A percentile compares a stretch with the other conserved stretches of the same genome.
These are phyloP conservation scores for Eucalyptus sideroxylon DNA, from an alignment of 345 rosid species.

Conservation along the genomic window DNA sequence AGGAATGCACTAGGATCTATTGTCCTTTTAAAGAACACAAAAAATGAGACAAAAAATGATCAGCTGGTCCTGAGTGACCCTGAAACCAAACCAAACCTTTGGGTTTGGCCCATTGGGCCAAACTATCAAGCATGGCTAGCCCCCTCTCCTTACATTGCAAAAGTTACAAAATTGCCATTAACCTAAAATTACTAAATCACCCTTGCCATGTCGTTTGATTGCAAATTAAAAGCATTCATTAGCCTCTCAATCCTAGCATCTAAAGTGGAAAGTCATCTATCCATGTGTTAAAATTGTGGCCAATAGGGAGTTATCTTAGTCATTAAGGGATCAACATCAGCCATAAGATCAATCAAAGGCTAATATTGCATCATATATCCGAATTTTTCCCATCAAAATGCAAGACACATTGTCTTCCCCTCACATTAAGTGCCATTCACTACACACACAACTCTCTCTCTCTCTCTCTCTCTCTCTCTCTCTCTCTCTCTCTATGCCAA, in stretches of 20 bases:
- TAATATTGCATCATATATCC: not conserved
- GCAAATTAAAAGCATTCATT: not conserved
- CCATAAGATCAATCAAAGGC: too few species aligned
- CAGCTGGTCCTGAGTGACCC: fast-evolving
- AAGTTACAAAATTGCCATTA: not conserved
- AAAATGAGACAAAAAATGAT: too few species aligned
- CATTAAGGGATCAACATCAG: not conserved
- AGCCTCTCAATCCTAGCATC: not conserved
- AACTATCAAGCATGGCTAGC: not conserved
- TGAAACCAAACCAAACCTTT: not conserved
- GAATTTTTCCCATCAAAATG: not conserved
- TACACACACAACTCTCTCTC: not conserved
- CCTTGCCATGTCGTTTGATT: not conserved
- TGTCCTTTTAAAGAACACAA: too few species aligned
- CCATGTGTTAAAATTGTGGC: not conserved
- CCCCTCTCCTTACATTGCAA: not conserved
- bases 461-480: too few species aligned
- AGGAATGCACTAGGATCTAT: too few species aligned
- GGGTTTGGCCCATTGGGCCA: not conserved
- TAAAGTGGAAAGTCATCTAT: not conserved
- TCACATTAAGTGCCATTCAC: not conserved
- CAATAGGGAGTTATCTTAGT: not conserved
- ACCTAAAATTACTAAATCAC: not conserved
- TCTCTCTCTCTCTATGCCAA: too few species aligned
- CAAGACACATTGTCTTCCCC: not conserved